phyloP scores from a whole-genome alignment of 2,329 filamentous ascomycete species.

The Pyricularia pennisetigena region DNA sequence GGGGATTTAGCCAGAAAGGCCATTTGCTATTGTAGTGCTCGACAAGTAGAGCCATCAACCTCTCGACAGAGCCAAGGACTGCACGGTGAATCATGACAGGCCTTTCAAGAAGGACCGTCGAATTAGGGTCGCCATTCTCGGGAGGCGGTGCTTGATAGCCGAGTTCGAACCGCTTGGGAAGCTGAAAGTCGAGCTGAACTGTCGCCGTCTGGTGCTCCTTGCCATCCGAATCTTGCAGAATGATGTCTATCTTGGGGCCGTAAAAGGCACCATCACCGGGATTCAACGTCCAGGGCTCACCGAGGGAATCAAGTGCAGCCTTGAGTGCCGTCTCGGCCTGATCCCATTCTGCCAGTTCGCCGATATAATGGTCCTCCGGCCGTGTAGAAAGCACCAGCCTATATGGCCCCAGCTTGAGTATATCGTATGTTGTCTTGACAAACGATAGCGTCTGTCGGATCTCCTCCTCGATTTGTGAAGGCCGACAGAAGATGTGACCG shows the following conservation, averaged over 20 bases:
- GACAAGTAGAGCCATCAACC: conserved; percentile 75
- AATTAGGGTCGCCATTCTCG: conserved; percentile 36
- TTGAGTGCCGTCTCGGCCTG: conserved; percentile 58
- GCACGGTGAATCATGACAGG: conserved; percentile 82
- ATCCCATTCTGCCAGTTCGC: conserved; percentile 57
- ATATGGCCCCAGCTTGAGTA: conserved; percentile 63
- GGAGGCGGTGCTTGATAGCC: conserved; percentile 63
- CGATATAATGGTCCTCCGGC: conserved; percentile 68
- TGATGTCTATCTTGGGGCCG: conserved; percentile 84
- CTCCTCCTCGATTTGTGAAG: conserved; percentile 63
- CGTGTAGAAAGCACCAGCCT: conserved; percentile 70
- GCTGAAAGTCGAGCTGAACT: conserved; percentile 82
- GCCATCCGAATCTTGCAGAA: conserved; percentile 67
- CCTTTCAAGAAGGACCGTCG: conserved; percentile 43
- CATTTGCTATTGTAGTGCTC: conserved; percentile 73
- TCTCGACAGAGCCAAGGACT: conserved; percentile 74
- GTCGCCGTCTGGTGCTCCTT: conserved; percentile 87
- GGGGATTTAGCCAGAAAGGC: conserved; percentile 83
- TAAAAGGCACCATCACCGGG: conserved; percentile 84
- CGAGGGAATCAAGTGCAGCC: conserved; percentile 50
- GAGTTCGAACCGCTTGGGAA: conserved; percentile 72
- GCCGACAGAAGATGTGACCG: conserved; percentile 78
- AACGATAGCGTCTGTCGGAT: conserved; percentile 67
- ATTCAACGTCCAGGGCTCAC: conserved; percentile 63
- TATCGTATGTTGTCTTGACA: conserved; percentile 60